Percentiles rank a stretch among this genome's conserved stretches.
phyloP scores from a whole-genome alignment of 2,329 filamentous ascomycete species.

The Neofusicoccum kwambonambiense region DNA sequence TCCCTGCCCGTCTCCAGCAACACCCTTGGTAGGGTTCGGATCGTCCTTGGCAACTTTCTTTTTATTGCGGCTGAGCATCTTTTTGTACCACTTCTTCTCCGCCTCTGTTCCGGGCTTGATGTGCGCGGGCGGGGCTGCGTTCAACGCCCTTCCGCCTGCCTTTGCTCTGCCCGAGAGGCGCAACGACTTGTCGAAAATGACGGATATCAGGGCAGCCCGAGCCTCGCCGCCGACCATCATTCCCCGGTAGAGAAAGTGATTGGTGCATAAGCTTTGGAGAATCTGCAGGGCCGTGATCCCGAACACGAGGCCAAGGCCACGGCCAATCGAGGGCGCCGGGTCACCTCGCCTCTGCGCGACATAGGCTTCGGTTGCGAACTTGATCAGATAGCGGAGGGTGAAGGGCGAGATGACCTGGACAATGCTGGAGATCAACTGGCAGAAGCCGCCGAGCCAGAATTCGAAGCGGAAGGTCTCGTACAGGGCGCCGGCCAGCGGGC shows the following conservation, averaged over 20 bases:
- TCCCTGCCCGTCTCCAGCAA: slow-evolving; percentile 70
- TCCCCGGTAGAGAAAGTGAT: slow-evolving; percentile 89
- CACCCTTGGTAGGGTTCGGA: slow-evolving; percentile 45
- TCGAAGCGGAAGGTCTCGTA: slow-evolving; percentile 84
- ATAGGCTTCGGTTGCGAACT: slow-evolving; percentile 79
- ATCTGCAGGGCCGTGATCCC: slow-evolving; percentile 86
- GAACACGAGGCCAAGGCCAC: slow-evolving; percentile 78
- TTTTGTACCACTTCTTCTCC: slow-evolving; percentile 53
- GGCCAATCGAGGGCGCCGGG: slow-evolving; percentile 65
- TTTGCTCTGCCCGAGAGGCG: slow-evolving; percentile 82
- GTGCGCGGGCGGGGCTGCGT: slow-evolving; percentile 41
- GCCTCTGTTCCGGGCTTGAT: slow-evolving; percentile 50
- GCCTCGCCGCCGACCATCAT: slow-evolving; percentile 88
- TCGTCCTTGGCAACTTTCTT: slow-evolving; percentile 42
- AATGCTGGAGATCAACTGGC: slow-evolving; percentile 69
- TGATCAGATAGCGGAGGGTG: slow-evolving; percentile 79
- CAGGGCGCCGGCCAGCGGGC: slow-evolving; percentile 75
- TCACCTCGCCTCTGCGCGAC: slow-evolving; percentile 54
- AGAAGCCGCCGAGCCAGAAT: slow-evolving; percentile 80
- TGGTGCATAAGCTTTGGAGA: slow-evolving; percentile 74
- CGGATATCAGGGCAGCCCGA: slow-evolving; percentile 75
- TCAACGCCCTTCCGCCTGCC: slow-evolving; percentile 65
- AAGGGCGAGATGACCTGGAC: slow-evolving; percentile 80
- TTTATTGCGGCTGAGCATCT: slow-evolving; percentile 33
- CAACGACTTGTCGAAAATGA: slow-evolving; percentile 93